phyloP scores from a whole-genome alignment of 176 grass and related monocot genomes.

The Calamus simplicifolius region DNA sequence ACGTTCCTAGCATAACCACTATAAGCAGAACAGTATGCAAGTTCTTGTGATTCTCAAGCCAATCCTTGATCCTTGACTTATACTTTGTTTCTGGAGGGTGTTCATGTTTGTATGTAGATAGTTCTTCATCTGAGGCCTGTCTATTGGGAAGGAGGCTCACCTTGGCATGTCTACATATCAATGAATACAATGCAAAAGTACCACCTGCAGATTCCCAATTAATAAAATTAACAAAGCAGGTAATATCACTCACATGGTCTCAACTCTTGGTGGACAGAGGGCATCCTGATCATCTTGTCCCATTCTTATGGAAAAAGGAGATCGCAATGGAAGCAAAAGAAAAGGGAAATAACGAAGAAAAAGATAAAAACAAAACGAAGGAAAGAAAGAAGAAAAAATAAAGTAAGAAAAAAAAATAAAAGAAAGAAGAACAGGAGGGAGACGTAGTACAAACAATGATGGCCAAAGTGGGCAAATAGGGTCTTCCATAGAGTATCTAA shows the following conservation, averaged over 20 bases:
- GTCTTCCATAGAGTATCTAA: too few species aligned
- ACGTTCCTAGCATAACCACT: conserved; percentile 11
- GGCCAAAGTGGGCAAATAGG: too few species aligned
- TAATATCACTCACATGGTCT: too few species aligned
- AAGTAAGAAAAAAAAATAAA: neutral
- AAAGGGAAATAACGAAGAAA: too few species aligned
- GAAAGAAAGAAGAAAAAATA: neutral
- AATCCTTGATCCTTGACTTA: neutral
- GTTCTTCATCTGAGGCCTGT: conserved; percentile 2
- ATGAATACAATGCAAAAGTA: conserved; percentile 11
- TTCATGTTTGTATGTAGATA: conserved; percentile 49
- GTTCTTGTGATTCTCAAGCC: conserved; percentile 19
- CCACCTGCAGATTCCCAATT: conserved; percentile 1
- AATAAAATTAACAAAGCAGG: neutral
- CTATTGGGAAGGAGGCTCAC: conserved; percentile 10
- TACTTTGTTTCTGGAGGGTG: neutral
- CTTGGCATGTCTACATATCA: conserved; percentile 13
- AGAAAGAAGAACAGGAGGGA: neutral
- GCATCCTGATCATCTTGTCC: too few species aligned
- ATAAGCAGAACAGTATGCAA: conserved; percentile 4
- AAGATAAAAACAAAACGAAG: neutral
- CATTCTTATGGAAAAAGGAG: too few species aligned
- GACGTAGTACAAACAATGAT: too few species aligned
- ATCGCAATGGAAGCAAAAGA: too few species aligned
- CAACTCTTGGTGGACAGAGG: too few species aligned